A percentile compares a stretch with the other conserved stretches of the same genome.
Conservation (phyloP, 306 rosid genomes). For the Cicer yamashitae region DNA sequence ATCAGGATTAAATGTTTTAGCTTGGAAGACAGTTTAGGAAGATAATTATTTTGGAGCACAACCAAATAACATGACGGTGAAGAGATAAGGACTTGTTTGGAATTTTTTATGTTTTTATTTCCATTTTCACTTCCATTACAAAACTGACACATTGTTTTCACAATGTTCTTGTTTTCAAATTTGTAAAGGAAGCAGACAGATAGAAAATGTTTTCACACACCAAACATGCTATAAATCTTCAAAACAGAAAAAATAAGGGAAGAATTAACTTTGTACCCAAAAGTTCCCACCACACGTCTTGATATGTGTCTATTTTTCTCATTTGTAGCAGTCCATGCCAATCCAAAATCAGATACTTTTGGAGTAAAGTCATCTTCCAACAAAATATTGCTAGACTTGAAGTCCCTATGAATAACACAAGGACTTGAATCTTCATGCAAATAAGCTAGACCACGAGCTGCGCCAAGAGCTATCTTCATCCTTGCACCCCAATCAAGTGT, state of each 20-base stretch:
- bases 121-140: too few relatives aligned
- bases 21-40: slow-evolving; percentile 8
- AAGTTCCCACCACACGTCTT: slow-evolving; percentile 91
- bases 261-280: slow-evolving; percentile 62
- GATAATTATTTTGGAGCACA: background rate
- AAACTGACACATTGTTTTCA: too few relatives aligned
- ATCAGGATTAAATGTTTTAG: background rate
- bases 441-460: slow-evolving; percentile 91
- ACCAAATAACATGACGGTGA: background rate
- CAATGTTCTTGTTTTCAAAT: too few relatives aligned
- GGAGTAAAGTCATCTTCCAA: slow-evolving; percentile 86
- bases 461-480: slow-evolving; percentile 87
- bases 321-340: slow-evolving; percentile 75
- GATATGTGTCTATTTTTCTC: slow-evolving; percentile 76
- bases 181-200: too few relatives aligned
- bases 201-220: background rate
- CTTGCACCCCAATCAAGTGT: slow-evolving; percentile 78
- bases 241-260: slow-evolving; percentile 3
- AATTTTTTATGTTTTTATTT: too few relatives aligned
- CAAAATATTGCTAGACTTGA: slow-evolving; percentile 90
- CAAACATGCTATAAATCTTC: background rate
- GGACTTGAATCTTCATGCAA: slow-evolving; percentile 96
- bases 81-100: background rate
- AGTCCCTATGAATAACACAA: slow-evolving; percentile 86
- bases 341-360: slow-evolving; percentile 88